Evolutionary conservation across 495 filamentous ascomycete species (phyloP).

Genomic region (Schizothecium vesticola): DNA sequence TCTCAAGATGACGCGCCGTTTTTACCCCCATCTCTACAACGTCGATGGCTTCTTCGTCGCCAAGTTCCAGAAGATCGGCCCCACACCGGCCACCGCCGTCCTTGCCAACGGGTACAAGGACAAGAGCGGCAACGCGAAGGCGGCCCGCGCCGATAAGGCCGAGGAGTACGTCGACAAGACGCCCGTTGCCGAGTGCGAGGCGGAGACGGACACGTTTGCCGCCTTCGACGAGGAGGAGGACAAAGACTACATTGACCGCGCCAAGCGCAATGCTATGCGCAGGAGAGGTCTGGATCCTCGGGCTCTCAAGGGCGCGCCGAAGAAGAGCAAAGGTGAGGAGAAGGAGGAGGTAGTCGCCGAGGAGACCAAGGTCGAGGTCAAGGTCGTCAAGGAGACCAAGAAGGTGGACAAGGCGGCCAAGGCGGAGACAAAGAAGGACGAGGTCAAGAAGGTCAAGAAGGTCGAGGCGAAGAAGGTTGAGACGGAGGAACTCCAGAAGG

Average conservation of each 20-base stretch:
- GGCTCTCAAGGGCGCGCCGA: constrained; percentile 30
- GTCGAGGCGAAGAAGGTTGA: constrained; percentile 7
- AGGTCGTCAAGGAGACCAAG: constrained; percentile 22
- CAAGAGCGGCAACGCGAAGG: constrained; percentile 23
- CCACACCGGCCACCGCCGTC: constrained; percentile 56
- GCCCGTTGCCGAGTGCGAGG: constrained; percentile 45
- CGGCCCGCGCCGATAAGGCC: constrained; percentile 19
- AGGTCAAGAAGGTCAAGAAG: constrained; percentile 6
- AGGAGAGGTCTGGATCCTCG: constrained; percentile 50
- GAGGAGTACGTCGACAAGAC: constrained; percentile 45
- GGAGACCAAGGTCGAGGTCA: constrained; percentile 20
- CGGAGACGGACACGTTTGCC: constrained; percentile 59
- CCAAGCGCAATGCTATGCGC: constrained; percentile 56
- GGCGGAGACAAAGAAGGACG: constrained; percentile 8
- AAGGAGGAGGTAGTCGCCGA: constrained; percentile 13
- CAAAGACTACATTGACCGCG: constrained; percentile 69
- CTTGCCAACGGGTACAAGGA: constrained; percentile 34
- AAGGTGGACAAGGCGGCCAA: constrained; percentile 1
- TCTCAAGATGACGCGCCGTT: constrained; percentile 80
- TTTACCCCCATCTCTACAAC: constrained; percentile 93
- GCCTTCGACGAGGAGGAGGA: constrained; percentile 86
- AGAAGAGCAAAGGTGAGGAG: constrained; percentile 16
- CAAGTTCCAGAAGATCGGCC: constrained; percentile 90
- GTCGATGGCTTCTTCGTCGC: constrained; percentile 98
- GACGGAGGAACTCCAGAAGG: constrained; percentile 2